A percentile compares a stretch with the other conserved stretches of the same genome.
Conservation (phyloP, 352 stramenopile species). For the Thraustochytrium sp. region DNA sequence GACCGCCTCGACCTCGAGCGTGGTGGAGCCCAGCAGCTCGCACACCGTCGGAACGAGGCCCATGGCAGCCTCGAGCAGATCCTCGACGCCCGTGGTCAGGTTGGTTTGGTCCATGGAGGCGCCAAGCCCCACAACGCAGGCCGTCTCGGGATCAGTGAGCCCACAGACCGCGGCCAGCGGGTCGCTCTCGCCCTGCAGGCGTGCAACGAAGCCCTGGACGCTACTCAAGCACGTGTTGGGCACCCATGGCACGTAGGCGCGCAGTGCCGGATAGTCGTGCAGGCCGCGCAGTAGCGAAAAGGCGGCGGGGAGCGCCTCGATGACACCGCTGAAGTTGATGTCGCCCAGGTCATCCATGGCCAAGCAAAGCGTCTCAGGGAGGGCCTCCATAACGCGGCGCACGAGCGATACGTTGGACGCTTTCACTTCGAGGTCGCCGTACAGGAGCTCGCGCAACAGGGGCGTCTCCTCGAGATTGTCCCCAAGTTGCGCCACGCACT, state of each 20-base stretch:
- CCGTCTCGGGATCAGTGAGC: neutral
- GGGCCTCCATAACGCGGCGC: constrained; percentile 6
- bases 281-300: constrained; percentile 22
- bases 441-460: neutral
- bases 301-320: neutral
- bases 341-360: constrained; percentile 21
- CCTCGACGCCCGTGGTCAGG: neutral
- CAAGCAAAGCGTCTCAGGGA: neutral
- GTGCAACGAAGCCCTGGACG: neutral
- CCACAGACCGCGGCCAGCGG: neutral
- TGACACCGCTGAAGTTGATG: neutral
- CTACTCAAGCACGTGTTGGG: neutral
- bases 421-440: neutral
- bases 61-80: constrained; percentile 7
- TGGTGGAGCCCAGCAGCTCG: neutral
- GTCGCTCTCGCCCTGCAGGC: neutral
- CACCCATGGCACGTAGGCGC: constrained; percentile 6
- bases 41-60: constrained; percentile 18
- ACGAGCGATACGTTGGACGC: neutral
- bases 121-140: neutral
- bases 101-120: neutral
- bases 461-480: constrained; percentile 37
- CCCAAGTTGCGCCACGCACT: constrained; percentile 33
- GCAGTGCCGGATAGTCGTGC: neutral
- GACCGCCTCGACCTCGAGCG: neutral